Percentiles rank a stretch among this genome's conserved stretches.
Conservation (phyloP, 495 filamentous ascomycete genomes). For the Polyplosphaeria fusca region DNA sequence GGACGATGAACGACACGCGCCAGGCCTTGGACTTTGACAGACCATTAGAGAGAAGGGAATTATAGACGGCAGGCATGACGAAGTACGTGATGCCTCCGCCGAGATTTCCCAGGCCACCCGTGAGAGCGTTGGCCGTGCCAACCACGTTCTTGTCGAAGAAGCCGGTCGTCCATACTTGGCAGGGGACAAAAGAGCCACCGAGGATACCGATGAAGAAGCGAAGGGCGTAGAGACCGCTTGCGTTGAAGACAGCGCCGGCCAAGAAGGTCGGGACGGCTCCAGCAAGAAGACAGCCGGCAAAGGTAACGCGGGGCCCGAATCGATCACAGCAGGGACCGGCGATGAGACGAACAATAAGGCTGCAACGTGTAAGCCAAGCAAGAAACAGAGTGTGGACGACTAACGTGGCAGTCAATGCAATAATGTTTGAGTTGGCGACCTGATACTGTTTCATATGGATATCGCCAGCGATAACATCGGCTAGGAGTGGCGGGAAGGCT, state of each 20-base stretch:
- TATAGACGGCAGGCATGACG: slow-evolving; percentile 77
- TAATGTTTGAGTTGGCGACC: slow-evolving; percentile 87
- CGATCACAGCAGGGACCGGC: slow-evolving; percentile 82
- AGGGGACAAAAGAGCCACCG: slow-evolving; percentile 87
- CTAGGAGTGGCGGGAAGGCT: slow-evolving; percentile 43
- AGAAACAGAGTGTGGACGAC: slow-evolving; percentile 33
- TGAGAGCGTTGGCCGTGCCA: slow-evolving; percentile 82
- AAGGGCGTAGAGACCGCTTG: slow-evolving; percentile 66
- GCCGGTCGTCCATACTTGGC: slow-evolving; percentile 92
- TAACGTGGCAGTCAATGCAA: slow-evolving; percentile 82
- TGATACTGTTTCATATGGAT: slow-evolving; percentile 67
- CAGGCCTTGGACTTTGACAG: slow-evolving; percentile 34
- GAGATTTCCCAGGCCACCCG: slow-evolving; percentile 83
- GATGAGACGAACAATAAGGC: slow-evolving; percentile 74
- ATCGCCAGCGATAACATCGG: slow-evolving; percentile 54
- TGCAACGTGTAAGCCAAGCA: slow-evolving; percentile 36
- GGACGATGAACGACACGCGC: slow-evolving; percentile 42
- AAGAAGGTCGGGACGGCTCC: slow-evolving; percentile 81
- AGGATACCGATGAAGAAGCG: slow-evolving; percentile 94
- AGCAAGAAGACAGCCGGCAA: slow-evolving; percentile 67
- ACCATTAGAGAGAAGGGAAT: slow-evolving; percentile 35
- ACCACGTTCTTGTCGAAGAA: slow-evolving; percentile 97
- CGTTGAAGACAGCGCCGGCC: slow-evolving; percentile 70
- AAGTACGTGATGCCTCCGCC: slow-evolving; percentile 88
- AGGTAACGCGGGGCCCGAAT: slow-evolving; percentile 78